Base-by-base conservation (phyloP, 2,329 filamentous ascomycete genomes). In the Botrytis tulipae region DNA sequence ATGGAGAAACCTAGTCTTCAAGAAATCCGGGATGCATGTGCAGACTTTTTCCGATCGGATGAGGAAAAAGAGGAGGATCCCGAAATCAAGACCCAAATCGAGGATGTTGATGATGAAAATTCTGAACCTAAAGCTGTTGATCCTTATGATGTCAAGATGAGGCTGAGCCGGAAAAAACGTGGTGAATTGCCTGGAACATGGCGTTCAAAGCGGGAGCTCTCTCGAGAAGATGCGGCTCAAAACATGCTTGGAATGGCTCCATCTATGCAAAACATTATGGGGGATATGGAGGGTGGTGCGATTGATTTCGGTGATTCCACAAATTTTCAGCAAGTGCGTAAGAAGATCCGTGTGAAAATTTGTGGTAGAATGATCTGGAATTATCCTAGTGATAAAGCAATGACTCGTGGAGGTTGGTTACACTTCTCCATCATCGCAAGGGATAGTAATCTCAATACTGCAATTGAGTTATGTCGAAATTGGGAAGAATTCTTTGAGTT, bases 401-500 rank as follows among this genome's bases (percentile, higher is more conserved):
- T 86, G 81, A 83, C 80, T 65, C 81, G 85, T 71, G 82, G 84
- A 42, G 85, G 85, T 6, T 87, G 85, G 86, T 80, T 85, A 35
- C 85, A 86, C 46, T 87, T 86, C 77, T 85, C 83, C 35, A 81
- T 87, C 74, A 83, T 87, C 76, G 85, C 85, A 2, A 86, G 85
- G 77, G 84, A 85, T 69, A 85, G 84, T 71, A 78, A 80, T 65
- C 81, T 87, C 7, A 80, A 81, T 65, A 82, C 85, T 61, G 85
- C 84, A 5, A 81, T 86, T 35, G 78, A 82, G n/a, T 81, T 87
- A 18, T 86, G 85, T 75, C 82, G 84, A 40, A 84, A 85, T 77
- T 87, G 85, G 85, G 83, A 85, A 59, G 85, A 87, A 76, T 85
- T 86, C 76, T 85, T 83, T 72, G 83, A 86, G 75, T 78, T 87